phyloP scores from a whole-genome alignment of 306 rosid genomes.

The Acmispon strigosus region DNA sequence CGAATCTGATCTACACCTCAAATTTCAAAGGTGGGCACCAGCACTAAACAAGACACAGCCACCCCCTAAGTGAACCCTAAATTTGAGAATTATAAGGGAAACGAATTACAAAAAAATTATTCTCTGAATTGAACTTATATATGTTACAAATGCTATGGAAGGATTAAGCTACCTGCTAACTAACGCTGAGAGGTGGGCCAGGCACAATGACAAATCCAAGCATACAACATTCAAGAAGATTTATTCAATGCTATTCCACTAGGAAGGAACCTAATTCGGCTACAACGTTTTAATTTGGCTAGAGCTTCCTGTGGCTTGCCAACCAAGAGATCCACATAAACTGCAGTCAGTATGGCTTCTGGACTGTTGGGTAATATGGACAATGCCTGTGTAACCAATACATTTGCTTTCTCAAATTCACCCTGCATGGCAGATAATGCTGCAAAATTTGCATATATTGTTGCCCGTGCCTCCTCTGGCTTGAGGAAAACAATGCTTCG shows the following conservation, averaged over 20 bases:
- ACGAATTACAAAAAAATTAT: conserved; percentile 52
- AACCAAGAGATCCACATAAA: conserved; percentile 74
- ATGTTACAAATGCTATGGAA: conserved; percentile 84
- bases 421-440: conserved; percentile 73
- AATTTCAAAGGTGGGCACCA: conserved; percentile 70
- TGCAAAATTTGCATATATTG: conserved; percentile 78
- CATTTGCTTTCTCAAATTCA: conserved; percentile 58
- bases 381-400: conserved; percentile 60
- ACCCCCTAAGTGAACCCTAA: conserved; percentile 66
- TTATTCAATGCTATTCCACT: conserved; percentile 59
- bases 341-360: conserved; percentile 73
- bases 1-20: conserved; percentile 82
- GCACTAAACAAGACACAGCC: conserved; percentile 89
- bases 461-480: conserved; percentile 85
- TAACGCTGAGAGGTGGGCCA: conserved; percentile 45
- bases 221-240: conserved; percentile 63
- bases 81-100: conserved; percentile 46
- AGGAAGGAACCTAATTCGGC: conserved; percentile 63
- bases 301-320: conserved; percentile 81
- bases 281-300: conserved; percentile 62
- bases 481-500: conserved; percentile 54
- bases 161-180: conserved; percentile 79
- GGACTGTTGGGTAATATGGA: conserved; percentile 66
- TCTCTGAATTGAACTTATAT: conserved; percentile 90
- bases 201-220: conserved; percentile 40